Evolutionary conservation across 768 basidiomycete genomes (phyloP).

Genomic region (Suillus cothurnatus): DNA sequence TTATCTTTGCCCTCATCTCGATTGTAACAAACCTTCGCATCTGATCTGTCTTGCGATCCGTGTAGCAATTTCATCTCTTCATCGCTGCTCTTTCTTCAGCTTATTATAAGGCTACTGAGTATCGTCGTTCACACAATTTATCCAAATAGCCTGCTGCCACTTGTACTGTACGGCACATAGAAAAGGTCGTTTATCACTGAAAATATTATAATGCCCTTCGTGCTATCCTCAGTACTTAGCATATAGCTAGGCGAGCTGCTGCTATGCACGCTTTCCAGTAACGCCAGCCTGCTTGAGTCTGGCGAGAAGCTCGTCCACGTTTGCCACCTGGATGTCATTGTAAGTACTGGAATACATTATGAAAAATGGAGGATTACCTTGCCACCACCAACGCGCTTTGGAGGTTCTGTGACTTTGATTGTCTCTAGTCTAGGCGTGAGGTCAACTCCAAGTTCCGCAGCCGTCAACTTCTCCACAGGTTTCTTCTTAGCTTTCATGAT

Average conservation of each 20-base stretch:
- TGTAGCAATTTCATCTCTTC: slow-evolving; percentile 11
- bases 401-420: slow-evolving; percentile 86
- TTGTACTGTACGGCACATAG: slow-evolving; percentile 4
- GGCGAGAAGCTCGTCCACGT: slow-evolving; percentile 84
- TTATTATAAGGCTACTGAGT: slow-evolving; percentile 1
- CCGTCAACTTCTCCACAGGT: slow-evolving; percentile 79
- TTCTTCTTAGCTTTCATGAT: slow-evolving; percentile 99
- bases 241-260: neutral
- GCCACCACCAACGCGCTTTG: slow-evolving; percentile 85
- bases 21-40: neutral
- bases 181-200: neutral
- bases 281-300: slow-evolving; percentile 89
- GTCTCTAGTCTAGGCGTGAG: slow-evolving; percentile 82
- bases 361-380: slow-evolving; percentile 52
- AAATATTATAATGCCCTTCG: neutral
- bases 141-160: neutral
- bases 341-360: slow-evolving; percentile 12
- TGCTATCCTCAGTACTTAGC: neutral
- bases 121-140: slow-evolving; percentile 1
- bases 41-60: slow-evolving; percentile 19
- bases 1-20: neutral
- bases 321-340: slow-evolving; percentile 54
- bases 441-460: slow-evolving; percentile 83
- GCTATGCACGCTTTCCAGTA: slow-evolving; percentile 30
- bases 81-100: slow-evolving; percentile 10